Evolutionary conservation across 2,329 filamentous ascomycete species (phyloP), one percentile per base, ranked within the genome.

Genomic region (Waltergamsia citrina): DNA sequence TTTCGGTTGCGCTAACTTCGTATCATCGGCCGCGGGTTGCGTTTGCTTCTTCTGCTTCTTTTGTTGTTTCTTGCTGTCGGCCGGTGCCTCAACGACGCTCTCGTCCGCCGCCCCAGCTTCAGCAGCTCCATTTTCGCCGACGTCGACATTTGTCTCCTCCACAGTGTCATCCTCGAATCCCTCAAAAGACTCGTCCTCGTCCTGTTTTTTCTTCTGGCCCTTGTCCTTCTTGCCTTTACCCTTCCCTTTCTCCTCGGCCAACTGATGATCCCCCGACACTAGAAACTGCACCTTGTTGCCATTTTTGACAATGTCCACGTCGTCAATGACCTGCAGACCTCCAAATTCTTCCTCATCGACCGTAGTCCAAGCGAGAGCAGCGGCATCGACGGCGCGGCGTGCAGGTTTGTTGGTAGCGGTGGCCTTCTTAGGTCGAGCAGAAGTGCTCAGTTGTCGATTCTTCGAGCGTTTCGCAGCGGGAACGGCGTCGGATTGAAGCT

Each of bases 341-440:
- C 81, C 93, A 55, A 98, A 95, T 0, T 32, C 33, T 11, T 92
- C 92, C 43, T 93, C 87, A n/a, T 85, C 85, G 59, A 95, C 85
- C 29, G 90, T 78, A 45, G 71, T 64, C 76, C 76, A 81, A 52
- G 60, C 54, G 28, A 81, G 56, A 2, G 67, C 57, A 41, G 67
- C 56, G 20, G 65, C 56, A 28, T 63, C 59, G 16, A 72, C 59
- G 3, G 61, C 49, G 25, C 41, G 43, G 27, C 43, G 50, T 16
- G 33, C 19, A 6, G 33, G 33, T n/a, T n/a, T n/a, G n/a, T n/a
- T n/a, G n/a, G n/a, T n/a, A n/a, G n/a, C n/a, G n/a, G n/a, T n/a
- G 16, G 19, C 18, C 29, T 26, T 24, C 17, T 17, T 12, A 19
- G 22, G 15, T 9, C 16, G 38, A 50, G 58, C 51, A 50, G 51